Evolutionary conservation across 23 red algal genomes (phyloP).

Genomic region (Agarophyton chilense): DNA sequence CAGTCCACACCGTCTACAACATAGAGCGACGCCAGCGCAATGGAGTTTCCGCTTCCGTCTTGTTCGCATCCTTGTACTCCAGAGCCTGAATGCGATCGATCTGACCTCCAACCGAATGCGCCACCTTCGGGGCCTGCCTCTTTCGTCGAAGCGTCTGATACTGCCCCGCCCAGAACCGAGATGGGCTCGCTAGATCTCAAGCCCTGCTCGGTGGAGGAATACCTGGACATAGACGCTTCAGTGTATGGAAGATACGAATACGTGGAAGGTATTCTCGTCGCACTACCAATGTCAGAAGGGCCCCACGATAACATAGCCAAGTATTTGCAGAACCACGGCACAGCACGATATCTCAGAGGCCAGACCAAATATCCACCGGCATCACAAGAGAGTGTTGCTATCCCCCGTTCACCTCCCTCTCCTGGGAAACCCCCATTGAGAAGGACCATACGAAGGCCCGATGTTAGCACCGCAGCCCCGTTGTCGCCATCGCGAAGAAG

Average conservation of each 20-base stretch:
- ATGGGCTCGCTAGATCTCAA: not conserved
- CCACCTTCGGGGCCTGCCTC: not conserved
- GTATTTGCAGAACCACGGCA: not conserved
- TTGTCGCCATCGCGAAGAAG: not conserved
- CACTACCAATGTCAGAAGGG: constrained; percentile 8
- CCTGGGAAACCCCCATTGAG: not conserved
- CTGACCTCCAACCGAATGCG: not conserved
- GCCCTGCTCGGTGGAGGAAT: constrained; percentile 6
- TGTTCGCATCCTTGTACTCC: not conserved
- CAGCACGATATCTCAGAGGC: not conserved
- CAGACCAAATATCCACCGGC: not conserved
- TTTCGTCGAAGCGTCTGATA: not conserved
- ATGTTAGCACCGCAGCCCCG: not conserved
- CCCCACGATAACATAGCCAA: not conserved
- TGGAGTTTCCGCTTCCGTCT: not conserved
- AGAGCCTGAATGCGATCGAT: not conserved
- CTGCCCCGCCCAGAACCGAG: not conserved
- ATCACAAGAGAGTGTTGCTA: not conserved
- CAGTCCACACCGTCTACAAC: too few relatives aligned
- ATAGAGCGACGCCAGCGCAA: too few relatives aligned
- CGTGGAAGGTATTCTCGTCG: constrained; percentile 15
- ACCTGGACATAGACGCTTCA: not conserved
- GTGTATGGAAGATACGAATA: constrained; percentile 12
- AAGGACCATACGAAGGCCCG: not conserved
- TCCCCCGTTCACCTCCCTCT: not conserved